Base-by-base conservation (phyloP, 106 monocot genomes). In the Apostasia shenzhenica region DNA sequence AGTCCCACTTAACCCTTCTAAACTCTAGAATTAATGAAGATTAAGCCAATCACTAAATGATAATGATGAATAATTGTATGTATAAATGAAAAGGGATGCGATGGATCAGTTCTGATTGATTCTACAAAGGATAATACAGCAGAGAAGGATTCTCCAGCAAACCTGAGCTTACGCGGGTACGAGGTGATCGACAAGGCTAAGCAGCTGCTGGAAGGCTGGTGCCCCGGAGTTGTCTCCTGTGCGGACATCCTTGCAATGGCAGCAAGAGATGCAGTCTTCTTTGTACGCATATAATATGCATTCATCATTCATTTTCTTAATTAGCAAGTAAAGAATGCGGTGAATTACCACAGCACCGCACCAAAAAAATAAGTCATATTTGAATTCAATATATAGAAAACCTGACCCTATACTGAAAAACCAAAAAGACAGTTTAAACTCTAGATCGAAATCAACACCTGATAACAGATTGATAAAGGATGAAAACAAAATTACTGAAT, bases 101-200 rank as follows among this genome's bases (percentile, higher is more conserved):
- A 93, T 59, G 93, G 76, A 54, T 93, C 93, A 45, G 76, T 93
- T 46, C 79, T 93, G 3, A 71, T 93, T 8, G 93, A 93, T 66
- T 83, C 86, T 0, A 79, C 93, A 62, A 69, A 81, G 47, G 81
- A 73, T 14, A 89, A 86, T 70, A 86, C 74, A 2, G 85, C 93
- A 53, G 93, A 93, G 75, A 93, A 93, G 66, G 89, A 89, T 54
- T 85, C 93, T 0, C 89, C 78, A 6, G 79, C 89, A 6, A 93
- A 93, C 64, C 73, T 80, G 7, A 93, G 86, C 72, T 63, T 93
- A 10, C 75, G 89, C 2, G 93, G 93, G 0, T 93, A 72, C 70
- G 89, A 93, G 68, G 61, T 93, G 26, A 89, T 93, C 68, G 93
- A 93, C 72, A 70, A 75, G 40, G 85, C 78, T 10, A 93, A 93